A percentile compares a stretch with the other conserved stretches of the same genome.
These are phyloP conservation scores for Vaccinium macrocarpon DNA, from an alignment of 148 eudicot species.

Conservation along the genomic window DNA sequence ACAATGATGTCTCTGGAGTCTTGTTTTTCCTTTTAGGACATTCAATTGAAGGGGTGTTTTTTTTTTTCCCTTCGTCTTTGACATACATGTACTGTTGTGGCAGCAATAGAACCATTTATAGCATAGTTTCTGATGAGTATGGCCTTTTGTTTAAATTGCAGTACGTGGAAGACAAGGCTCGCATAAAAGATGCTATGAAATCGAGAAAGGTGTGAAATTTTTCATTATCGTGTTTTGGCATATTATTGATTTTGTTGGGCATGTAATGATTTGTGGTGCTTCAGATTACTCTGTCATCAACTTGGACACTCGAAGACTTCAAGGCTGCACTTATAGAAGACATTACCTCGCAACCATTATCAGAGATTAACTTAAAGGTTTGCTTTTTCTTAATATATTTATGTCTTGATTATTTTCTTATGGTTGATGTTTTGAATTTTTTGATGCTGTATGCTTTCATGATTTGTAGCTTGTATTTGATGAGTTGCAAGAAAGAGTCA, in stretches of 20 bases:
- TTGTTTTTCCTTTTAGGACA: background rate
- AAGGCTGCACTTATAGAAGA: constrained; percentile 64
- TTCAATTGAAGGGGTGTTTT: background rate
- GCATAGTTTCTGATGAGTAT: background rate
- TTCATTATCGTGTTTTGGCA: background rate
- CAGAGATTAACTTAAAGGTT: constrained; percentile 79
- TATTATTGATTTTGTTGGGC: background rate
- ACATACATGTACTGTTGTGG: no score
- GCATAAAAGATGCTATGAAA: constrained; percentile 75
- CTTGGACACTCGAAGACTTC: constrained; percentile 81
- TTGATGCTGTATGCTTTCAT: constrained; percentile 10
- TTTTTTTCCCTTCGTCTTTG: no score
- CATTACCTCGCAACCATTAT: constrained; percentile 42
- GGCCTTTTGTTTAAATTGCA: constrained; percentile 33
- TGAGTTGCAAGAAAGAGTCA: constrained; percentile 64
- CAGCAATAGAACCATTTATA: background rate
- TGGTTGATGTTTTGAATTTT: background rate
- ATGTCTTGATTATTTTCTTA: background rate
- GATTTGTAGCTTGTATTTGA: constrained; percentile 71
- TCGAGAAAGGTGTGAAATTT: constrained; percentile 55
- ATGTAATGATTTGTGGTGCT: constrained; percentile 12
- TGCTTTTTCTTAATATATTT: constrained; percentile 3
- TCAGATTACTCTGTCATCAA: constrained; percentile 67
- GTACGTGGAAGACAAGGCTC: constrained; percentile 68
- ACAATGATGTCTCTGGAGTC: background rate